Evolutionary conservation across 768 basidiomycete species (phyloP).

Genomic region (Amanita subjunquillea): DNA sequence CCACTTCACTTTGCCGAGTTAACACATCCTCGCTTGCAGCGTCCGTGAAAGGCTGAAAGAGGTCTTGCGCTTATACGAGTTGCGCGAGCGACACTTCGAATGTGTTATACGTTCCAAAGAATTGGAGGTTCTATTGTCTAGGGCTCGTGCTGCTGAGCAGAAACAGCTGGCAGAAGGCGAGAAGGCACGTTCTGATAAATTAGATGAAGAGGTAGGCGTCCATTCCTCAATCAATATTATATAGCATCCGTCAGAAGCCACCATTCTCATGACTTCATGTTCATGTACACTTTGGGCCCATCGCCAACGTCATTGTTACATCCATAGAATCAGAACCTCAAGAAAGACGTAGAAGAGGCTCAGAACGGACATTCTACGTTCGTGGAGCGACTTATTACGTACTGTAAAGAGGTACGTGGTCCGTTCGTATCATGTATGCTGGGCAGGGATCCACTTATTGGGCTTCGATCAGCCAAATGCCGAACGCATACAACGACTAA

Average conservation of each 20-base stretch:
- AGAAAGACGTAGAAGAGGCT: slow-evolving; percentile 71
- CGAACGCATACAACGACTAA: slow-evolving; percentile 73
- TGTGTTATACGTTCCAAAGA: slow-evolving; percentile 89
- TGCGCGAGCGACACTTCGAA: slow-evolving; percentile 87
- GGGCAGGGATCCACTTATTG: background rate
- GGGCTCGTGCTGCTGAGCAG: slow-evolving; percentile 82
- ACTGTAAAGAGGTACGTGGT: slow-evolving; percentile 73
- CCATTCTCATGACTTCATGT: slow-evolving; percentile 7
- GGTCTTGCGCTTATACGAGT: slow-evolving; percentile 78
- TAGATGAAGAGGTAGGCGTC: slow-evolving; percentile 62
- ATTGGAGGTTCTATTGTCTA: slow-evolving; percentile 77
- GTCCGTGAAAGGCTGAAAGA: slow-evolving; percentile 83
- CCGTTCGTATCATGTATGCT: background rate
- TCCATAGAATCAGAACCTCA: slow-evolving; percentile 51
- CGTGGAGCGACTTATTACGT: slow-evolving; percentile 75
- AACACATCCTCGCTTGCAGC: slow-evolving; percentile 26
- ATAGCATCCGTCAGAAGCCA: slow-evolving; percentile 8
- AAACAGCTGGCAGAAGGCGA: slow-evolving; percentile 75
- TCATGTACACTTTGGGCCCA: background rate
- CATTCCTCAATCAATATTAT: slow-evolving; percentile 7
- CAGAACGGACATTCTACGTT: slow-evolving; percentile 71
- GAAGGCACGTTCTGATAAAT: slow-evolving; percentile 52
- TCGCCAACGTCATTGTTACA: slow-evolving; percentile 4
- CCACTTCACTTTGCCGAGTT: background rate
- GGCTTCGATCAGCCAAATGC: slow-evolving; percentile 53